These are phyloP conservation scores for Dioszegia hungarica DNA, from an alignment of 768 basidiomycete species.

Conservation along the genomic window DNA sequence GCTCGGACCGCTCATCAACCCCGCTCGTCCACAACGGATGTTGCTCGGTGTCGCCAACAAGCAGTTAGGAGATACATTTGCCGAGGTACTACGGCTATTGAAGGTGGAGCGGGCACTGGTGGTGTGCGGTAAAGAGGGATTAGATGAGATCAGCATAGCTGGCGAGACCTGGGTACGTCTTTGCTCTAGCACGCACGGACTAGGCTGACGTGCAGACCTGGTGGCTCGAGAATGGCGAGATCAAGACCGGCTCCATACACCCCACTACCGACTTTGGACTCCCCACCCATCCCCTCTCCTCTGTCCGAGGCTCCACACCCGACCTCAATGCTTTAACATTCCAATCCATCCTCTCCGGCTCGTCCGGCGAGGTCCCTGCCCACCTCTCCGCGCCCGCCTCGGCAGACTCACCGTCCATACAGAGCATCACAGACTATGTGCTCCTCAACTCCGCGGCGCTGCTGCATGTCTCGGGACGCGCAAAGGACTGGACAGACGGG, in stretches of 20 bases:
- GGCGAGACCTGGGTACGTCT: constrained; percentile 73
- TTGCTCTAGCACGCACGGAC: background rate
- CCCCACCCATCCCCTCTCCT: constrained; percentile 60
- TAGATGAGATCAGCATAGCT: constrained; percentile 94
- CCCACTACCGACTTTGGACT: constrained; percentile 72
- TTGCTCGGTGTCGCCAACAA: constrained; percentile 82
- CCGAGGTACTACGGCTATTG: constrained; percentile 63
- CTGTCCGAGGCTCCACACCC: constrained; percentile 70
- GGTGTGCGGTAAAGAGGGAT: constrained; percentile 82
- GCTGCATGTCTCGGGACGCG: constrained; percentile 75
- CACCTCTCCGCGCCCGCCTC: constrained; percentile 35
- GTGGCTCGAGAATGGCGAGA: constrained; percentile 56
- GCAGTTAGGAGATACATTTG: constrained; percentile 76
- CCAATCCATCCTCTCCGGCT: constrained; percentile 60
- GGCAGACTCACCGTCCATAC: constrained; percentile 50
- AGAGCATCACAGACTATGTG: constrained; percentile 76
- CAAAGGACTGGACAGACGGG: constrained; percentile 65
- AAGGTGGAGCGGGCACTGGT: constrained; percentile 81
- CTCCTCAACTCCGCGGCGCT: constrained; percentile 84
- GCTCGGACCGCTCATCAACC: constrained; percentile 90
- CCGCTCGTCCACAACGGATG: constrained; percentile 78
- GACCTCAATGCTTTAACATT: constrained; percentile 75
- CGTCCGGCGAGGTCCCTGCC: constrained; percentile 37
- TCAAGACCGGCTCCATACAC: constrained; percentile 61
- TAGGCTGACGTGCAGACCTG: constrained; percentile 57